A percentile compares a stretch with the other conserved stretches of the same genome.
These are phyloP conservation scores for Cytospora mali DNA, from an alignment of 2,329 filamentous ascomycete genomes.

Conservation along the genomic window DNA sequence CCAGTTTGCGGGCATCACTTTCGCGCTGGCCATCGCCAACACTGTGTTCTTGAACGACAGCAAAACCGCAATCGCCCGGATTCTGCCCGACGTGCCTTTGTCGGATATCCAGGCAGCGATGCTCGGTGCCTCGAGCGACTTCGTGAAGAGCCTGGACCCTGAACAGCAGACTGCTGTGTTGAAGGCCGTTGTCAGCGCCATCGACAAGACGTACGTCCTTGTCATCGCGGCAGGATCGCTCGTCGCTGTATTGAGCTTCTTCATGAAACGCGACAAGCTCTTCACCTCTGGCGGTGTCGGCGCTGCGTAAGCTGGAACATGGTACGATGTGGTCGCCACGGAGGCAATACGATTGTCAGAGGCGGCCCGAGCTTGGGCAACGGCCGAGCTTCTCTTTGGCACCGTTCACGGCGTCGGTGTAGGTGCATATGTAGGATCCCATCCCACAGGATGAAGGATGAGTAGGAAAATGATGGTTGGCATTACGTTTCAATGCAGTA, in stretches of 20 bases:
- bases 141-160: constrained; percentile 17
- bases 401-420: too few species aligned
- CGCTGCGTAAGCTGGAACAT: background rate
- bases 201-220: background rate
- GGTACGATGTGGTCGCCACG: too few species aligned
- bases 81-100: constrained; percentile 8
- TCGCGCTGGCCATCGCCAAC: constrained; percentile 26
- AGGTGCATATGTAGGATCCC: too few species aligned
- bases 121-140: constrained; percentile 8
- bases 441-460: too few species aligned
- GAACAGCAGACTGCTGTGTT: background rate
- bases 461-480: too few species aligned
- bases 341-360: too few species aligned
- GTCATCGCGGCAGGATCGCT: constrained; percentile 2
- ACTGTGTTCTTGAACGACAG: constrained; percentile 29
- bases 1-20: constrained; percentile 28
- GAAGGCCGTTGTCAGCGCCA: background rate
- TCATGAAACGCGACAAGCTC: constrained; percentile 6
- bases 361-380: too few species aligned
- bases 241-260: background rate
- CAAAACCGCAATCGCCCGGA: constrained; percentile 24
- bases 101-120: constrained; percentile 12
- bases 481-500: too few species aligned
- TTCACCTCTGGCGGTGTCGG: background rate
- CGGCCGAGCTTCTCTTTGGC: too few species aligned